Base-by-base conservation (phyloP, 139 green algal genomes). In the Parachlorella kessleri region DNA sequence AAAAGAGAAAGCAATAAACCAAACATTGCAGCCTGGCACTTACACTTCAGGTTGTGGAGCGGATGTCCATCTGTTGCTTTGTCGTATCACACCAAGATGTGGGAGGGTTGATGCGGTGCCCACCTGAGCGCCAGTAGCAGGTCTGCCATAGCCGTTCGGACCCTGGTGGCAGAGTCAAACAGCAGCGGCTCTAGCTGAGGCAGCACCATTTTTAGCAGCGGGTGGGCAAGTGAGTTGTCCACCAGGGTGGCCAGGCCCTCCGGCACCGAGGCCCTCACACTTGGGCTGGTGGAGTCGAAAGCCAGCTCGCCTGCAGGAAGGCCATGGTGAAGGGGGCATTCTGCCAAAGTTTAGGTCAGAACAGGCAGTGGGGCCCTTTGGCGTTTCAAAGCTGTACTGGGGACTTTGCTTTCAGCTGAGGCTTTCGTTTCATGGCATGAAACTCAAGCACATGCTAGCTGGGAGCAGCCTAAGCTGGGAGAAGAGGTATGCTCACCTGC, bases 211-310 rank as follows among this genome's bases (percentile, higher is more conserved):
- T 88, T 92, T 28, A 96, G 86, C 55, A 95, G 81, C 0, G 92
- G 88, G 70, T 94, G 90, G 26, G 92, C 88, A 66, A 94, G 83
- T 14, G 87, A 84, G 78, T 92, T 93, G 75, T 92, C 84, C 41
- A 93, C 81, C 76, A 96, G 86, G 42, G 66, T 66, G 1, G 76
- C 70, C 73, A 97, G 71, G 14, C 88, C 89, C 38, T 92, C 81
- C 30, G 95, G 75, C 53, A 89, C 90, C 10, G 90, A 86, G 18
- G 82, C 72, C 3, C 92, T 81, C 65, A 94, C 88, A 4, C 35
- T 80, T 3, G 83, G 72, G 33, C 72, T 79, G 6, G 87, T 69
- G 18, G 83, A 75, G 81, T 95, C 91, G 72, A 88, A 92, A 1
- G 88, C 88, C 42, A 95, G 83, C 72, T 95, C 86, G n/a, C 73